Conservation (phyloP, 129 eudicot genomes). For the Escallonia herrerae region DNA sequence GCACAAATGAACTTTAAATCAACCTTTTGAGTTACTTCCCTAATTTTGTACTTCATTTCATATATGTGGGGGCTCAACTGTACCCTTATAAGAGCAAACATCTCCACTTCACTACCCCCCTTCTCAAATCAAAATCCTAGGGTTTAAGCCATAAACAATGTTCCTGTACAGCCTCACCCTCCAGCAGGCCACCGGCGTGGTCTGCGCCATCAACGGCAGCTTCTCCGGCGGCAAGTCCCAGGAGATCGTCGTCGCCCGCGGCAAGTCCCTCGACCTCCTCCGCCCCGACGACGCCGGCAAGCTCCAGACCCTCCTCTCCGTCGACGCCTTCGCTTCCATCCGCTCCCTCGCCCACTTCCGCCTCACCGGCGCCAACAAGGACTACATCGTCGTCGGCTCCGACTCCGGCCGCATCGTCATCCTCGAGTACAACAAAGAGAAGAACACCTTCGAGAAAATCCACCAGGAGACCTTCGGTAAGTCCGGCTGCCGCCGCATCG, state of each 20-base stretch:
- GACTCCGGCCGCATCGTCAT: constrained; percentile 70
- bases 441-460: constrained; percentile 68
- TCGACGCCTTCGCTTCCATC: constrained; percentile 78
- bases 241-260: constrained; percentile 92
- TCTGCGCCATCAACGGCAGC: constrained; percentile 85
- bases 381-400: constrained; percentile 80
- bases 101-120: no score
- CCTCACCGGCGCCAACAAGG: constrained; percentile 82
- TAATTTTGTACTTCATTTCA: no score
- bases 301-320: constrained; percentile 83
- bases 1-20: no score
- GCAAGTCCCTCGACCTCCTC: constrained; percentile 76
- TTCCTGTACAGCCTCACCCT: constrained; percentile 76
- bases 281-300: constrained; percentile 98
- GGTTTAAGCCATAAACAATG: constrained; percentile 21
- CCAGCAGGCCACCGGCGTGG: constrained; percentile 84
- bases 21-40: no score
- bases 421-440: constrained; percentile 77
- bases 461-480: constrained; percentile 96
- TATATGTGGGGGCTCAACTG: no score
- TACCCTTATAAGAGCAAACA: no score
- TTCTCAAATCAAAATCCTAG: no score
- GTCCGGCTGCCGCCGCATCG: constrained; percentile 91
- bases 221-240: constrained; percentile 87
- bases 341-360: constrained; percentile 87